These are phyloP conservation scores for barley (Hordeum vulgare) DNA, from an alignment of 176 grass and related monocot species.

Conservation along the genomic window DNA sequence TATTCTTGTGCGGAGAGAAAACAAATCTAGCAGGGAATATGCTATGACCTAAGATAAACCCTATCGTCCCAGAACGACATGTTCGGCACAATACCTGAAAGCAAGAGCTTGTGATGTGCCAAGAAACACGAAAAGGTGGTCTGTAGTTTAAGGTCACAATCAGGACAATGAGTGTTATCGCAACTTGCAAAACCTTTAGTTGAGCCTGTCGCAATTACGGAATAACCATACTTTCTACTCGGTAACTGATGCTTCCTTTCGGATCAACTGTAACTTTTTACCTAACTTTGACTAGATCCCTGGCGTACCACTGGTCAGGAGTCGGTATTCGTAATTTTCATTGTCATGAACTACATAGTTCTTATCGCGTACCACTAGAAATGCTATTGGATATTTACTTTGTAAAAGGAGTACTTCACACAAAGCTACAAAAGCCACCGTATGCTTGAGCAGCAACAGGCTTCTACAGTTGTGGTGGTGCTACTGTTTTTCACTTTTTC, in stretches of 20 bases:
- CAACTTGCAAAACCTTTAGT: slow-evolving; percentile 13
- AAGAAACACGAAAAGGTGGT: neutral
- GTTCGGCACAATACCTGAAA: slow-evolving; percentile 11
- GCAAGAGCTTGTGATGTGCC: slow-evolving; percentile 18
- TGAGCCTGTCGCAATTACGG: slow-evolving; percentile 12
- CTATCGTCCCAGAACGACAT: slow-evolving; percentile 23
- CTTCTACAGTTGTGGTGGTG: neutral
- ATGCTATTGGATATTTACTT: slow-evolving; percentile 4
- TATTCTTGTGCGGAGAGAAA: slow-evolving; percentile 12
- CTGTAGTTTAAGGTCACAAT: slow-evolving; percentile 28
- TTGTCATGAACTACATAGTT: slow-evolving; percentile 16
- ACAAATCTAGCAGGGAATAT: slow-evolving; percentile 23
- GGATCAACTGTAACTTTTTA: slow-evolving; percentile 12
- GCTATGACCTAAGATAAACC: slow-evolving; percentile 28
- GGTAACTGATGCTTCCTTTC: slow-evolving; percentile 6
- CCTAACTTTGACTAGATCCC: slow-evolving; percentile 22
- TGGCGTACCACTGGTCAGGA: neutral
- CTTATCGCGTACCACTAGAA: slow-evolving; percentile 22
- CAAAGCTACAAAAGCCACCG: slow-evolving; percentile 13
- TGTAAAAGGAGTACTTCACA: neutral
- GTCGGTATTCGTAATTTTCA: slow-evolving; percentile 7
- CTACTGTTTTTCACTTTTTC: neutral
- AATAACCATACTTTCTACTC: slow-evolving; percentile 17
- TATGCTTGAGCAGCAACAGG: neutral
- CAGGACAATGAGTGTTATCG: slow-evolving; percentile 14